Evolutionary conservation across 768 basidiomycete genomes (phyloP), one percentile per base, ranked within the genome.

Genomic region (Lyophyllum atratum): DNA sequence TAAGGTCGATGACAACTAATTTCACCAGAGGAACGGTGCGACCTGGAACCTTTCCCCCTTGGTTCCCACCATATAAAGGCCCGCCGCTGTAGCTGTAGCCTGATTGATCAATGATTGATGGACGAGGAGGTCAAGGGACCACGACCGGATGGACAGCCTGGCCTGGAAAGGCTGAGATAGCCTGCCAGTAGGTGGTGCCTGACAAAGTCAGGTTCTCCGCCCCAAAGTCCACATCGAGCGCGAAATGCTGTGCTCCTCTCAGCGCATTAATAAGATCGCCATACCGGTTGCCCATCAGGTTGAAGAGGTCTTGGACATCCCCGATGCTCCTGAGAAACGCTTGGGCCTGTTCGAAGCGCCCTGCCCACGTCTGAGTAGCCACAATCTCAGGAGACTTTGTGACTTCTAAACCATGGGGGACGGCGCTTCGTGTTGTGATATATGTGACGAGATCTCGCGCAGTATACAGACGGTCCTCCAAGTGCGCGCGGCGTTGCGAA

Each of bases 241-340:
- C 21, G 21, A 56, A 56, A n/a, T 17, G 54, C 28, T 55, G 54
- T 17, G 12, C 26, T 40, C 51, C 50, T 56, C 55, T 56, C 58
- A 75, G 33, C 1, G 71, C 67, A 15, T 63, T 59, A 21, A 59
- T 28, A 21, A 75, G 68, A 53, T 76, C 75, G 1, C 42, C 48
- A 56, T 70, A 72, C 22, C 71, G 55, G 8, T 58, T 40, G 11
- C 72, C 74, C 70, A 76, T 71, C 24, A 76, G 59, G 48, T 62
- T 61, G 47, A 54, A 52, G 31, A 75, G 60, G 3, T 60, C 52
- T 37, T 60, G 63, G 26, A 70, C 67, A 6, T 57, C 31, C 11
- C 72, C 73, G 43, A 77, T 61, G 4, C 44, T 64, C 9, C 57
- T 25, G 43, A 75, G 58, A 46, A 76, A 72, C 0, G 26, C 29